phyloP scores from a whole-genome alignment of 1,284 basidiomycete species.

The Coriolopsis trogii region DNA sequence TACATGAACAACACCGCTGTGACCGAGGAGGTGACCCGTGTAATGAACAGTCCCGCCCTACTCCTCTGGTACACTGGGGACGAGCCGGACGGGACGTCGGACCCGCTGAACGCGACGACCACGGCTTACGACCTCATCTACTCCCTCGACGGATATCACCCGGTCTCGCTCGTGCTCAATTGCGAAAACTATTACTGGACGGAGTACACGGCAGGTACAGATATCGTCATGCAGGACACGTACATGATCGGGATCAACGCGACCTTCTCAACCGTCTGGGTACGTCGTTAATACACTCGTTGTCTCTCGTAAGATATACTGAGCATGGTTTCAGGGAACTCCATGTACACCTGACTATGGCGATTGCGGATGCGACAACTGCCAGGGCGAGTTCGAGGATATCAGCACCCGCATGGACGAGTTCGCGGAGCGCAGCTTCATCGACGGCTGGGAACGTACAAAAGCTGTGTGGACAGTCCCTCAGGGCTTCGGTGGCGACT shows the following conservation, averaged over 20 bases:
- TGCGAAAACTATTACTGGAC: conserved; percentile 71
- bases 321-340: conserved; percentile 33
- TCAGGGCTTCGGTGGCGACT: conserved; percentile 69
- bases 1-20: conserved; percentile 69
- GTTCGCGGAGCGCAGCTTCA: conserved; percentile 56
- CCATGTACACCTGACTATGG: conserved; percentile 64
- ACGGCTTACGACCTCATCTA: conserved; percentile 66
- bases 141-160: conserved; percentile 72
- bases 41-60: conserved; percentile 68
- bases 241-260: conserved; percentile 72
- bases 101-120: conserved; percentile 63
- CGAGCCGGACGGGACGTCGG: conserved; percentile 72
- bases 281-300: conserved; percentile 8
- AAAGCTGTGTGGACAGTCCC: conserved; percentile 77
- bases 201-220: conserved; percentile 59
- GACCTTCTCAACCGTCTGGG: conserved; percentile 58
- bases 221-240: conserved; percentile 61
- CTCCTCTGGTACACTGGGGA: conserved; percentile 80
- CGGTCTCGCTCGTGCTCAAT: conserved; percentile 74
- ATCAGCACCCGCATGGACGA: conserved; percentile 67
- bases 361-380: conserved; percentile 69
- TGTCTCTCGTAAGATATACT: background rate
- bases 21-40: conserved; percentile 63
- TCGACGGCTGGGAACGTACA: conserved; percentile 63
- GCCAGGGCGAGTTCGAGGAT: conserved; percentile 55